Evolutionary conservation across 768 basidiomycete species (phyloP), one percentile per base, ranked within the genome.

Genomic region (Tephrocybe sp.): DNA sequence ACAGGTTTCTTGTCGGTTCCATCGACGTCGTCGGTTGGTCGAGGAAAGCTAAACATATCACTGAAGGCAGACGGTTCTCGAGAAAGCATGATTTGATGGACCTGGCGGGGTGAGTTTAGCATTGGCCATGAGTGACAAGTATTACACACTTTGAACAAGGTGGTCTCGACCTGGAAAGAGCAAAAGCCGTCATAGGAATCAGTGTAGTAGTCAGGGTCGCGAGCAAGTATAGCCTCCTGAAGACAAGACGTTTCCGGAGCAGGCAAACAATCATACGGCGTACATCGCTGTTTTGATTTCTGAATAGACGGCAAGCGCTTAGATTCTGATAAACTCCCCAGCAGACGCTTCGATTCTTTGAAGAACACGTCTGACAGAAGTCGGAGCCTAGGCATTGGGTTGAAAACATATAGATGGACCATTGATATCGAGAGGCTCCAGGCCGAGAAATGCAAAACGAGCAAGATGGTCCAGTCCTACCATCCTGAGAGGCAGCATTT

Each of bases 161-260:
- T 80, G 57, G 78, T 74, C 58, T 80, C 79, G 12, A 83, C 79
- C 43, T 72, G 71, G 53, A 87, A 73, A n/a, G 83, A 66, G 57
- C 77, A 79, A 55, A 80, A 79, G n/a, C 78, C 81, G 23, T 75
- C 73, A 27, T 68, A 64, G 5, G 55, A 57, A 15, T 66, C 67
- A 22, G 61, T 58, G 42, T 63, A 72, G 46, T 68, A 72, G 30
- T 67, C 62, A 29, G 57, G 42, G 55, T 74, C 70, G 39, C 53
- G 65, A n/a, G 54, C 54, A 37, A 65, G 50, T 47, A 57, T 57
- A 44, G 41, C 31, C 27, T 42, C 30, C 15, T 33, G 41, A n/a
- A 44, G 3, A 18, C 41, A 18, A 22, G 16, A 27, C 6, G 47
- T 25, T 48, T 55, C 40, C 12, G 49, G 43, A 18, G 49, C 41